Conservation (phyloP, 139 green algal species). For the Micractinium sp. region DNA sequence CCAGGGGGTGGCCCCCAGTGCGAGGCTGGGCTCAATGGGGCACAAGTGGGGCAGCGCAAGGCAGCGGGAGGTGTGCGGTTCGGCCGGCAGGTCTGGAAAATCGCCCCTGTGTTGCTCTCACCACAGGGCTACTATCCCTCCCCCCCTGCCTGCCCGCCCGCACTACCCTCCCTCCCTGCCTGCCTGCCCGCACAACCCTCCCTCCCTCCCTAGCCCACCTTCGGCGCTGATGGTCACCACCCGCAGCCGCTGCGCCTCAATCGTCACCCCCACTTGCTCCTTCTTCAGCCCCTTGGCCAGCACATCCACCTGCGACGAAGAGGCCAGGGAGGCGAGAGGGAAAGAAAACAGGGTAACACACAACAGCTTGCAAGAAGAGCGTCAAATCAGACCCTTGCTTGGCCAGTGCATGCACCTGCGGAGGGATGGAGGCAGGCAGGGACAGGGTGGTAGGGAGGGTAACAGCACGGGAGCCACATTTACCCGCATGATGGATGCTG, state of each 20-base stretch:
- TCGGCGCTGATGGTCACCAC: conserved; percentile 12
- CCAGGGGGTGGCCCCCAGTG: background rate
- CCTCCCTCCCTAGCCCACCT: conserved; percentile 3
- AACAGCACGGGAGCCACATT: too few species aligned
- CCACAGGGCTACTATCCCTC: too few species aligned
- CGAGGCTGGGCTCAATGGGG: background rate
- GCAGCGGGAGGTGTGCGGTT: too few species aligned
- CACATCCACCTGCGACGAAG: conserved; percentile 39
- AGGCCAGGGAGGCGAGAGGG: background rate
- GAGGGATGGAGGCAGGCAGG: too few species aligned
- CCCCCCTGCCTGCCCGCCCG: background rate
- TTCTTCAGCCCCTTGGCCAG: conserved; percentile 81
- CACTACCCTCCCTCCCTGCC: background rate
- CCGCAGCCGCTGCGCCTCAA: conserved; percentile 14
- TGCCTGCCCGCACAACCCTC: background rate
- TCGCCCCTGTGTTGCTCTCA: background rate
- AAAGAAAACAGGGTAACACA: too few species aligned
- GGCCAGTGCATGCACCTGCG: background rate
- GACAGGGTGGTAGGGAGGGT: too few species aligned
- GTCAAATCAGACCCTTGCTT: too few species aligned
- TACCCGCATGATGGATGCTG: too few species aligned
- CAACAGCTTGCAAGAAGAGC: too few species aligned
- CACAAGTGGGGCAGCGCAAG: background rate
- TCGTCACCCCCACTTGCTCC: conserved; percentile 53
- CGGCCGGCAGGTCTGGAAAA: background rate